Evolutionary conservation across 23 red algal genomes (phyloP).

Genomic region (Chondrus crispus): DNA sequence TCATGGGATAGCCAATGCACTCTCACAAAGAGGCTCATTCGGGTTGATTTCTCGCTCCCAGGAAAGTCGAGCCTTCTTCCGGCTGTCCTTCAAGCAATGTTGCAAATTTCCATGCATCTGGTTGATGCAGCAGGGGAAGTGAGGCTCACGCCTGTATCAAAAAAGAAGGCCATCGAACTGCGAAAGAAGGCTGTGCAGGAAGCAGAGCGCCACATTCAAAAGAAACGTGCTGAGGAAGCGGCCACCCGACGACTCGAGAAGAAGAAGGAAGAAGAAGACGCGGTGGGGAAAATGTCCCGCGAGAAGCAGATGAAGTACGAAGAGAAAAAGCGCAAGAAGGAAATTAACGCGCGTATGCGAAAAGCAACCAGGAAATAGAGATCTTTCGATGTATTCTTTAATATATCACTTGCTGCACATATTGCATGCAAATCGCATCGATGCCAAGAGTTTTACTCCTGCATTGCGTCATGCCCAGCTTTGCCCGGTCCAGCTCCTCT

Average conservation of each 20-base stretch:
- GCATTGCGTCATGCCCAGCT: neutral
- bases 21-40: neutral
- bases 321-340: slow-evolving; percentile 80
- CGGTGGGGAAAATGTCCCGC: slow-evolving; percentile 40
- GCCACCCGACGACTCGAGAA: slow-evolving; percentile 34
- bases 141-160: slow-evolving; percentile 25
- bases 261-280: slow-evolving; percentile 65
- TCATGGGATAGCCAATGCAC: slow-evolving; percentile 44
- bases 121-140: slow-evolving; percentile 13
- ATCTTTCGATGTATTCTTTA: too few species aligned
- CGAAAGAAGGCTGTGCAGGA: slow-evolving; percentile 17
- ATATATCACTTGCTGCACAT: too few species aligned
- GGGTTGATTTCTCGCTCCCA: slow-evolving; percentile 42
- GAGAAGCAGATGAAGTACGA: slow-evolving; percentile 70
- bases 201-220: slow-evolving; percentile 23
- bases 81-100: slow-evolving; percentile 30
- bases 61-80: neutral
- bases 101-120: slow-evolving; percentile 38
- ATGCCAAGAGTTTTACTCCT: slow-evolving; percentile 5
- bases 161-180: slow-evolving; percentile 24
- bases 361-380: slow-evolving; percentile 48
- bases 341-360: slow-evolving; percentile 44
- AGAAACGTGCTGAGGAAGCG: slow-evolving; percentile 40
- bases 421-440: too few species aligned
- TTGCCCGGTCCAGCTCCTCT: neutral